Conservation (phyloP, 495 filamentous ascomycete species). For the Hyphodiscus hymeniophilus region DNA sequence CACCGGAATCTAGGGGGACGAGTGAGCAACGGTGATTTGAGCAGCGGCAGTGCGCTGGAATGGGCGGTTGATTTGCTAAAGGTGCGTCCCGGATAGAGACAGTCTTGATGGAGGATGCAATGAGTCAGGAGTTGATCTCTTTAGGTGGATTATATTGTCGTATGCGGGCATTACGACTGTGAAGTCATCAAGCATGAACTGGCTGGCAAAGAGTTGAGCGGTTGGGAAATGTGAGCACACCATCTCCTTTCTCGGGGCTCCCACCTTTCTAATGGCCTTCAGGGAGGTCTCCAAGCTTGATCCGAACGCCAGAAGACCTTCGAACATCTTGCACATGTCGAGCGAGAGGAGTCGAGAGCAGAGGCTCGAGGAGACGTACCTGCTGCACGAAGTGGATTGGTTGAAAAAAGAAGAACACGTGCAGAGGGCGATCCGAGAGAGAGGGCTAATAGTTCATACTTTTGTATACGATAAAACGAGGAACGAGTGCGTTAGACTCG, state of each 20-base stretch:
- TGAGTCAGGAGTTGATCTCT: no score
- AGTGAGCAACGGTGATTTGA: slow-evolving; percentile 30
- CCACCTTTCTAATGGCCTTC: slow-evolving; percentile 2
- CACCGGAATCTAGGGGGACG: slow-evolving; percentile 35
- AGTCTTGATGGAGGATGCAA: no score
- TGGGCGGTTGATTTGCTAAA: slow-evolving; percentile 29
- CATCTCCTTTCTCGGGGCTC: no score
- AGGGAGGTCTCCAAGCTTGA: no score
- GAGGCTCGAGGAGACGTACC: slow-evolving; percentile 43
- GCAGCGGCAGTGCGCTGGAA: slow-evolving; percentile 26
- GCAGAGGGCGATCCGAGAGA: slow-evolving; percentile 40
- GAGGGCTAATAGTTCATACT: slow-evolving; percentile 46
- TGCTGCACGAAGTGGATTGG: slow-evolving; percentile 39
- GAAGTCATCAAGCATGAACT: slow-evolving; percentile 24
- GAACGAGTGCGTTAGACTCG: slow-evolving; percentile 39
- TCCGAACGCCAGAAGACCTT: slow-evolving; percentile 6
- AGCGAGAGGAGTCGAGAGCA: slow-evolving; percentile 9
- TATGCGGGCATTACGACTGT: slow-evolving; percentile 39
- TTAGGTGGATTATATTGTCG: slow-evolving; percentile 36
- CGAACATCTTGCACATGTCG: neutral
- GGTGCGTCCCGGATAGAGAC: slow-evolving; percentile 14
- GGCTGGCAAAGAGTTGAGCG: neutral
- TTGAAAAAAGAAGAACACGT: slow-evolving; percentile 40
- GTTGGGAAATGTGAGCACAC: neutral
- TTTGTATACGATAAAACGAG: slow-evolving; percentile 46